Percentiles rank a stretch among this genome's conserved stretches.
Conservation (phyloP, 495 filamentous ascomycete species). For the Penicillium steckii region DNA sequence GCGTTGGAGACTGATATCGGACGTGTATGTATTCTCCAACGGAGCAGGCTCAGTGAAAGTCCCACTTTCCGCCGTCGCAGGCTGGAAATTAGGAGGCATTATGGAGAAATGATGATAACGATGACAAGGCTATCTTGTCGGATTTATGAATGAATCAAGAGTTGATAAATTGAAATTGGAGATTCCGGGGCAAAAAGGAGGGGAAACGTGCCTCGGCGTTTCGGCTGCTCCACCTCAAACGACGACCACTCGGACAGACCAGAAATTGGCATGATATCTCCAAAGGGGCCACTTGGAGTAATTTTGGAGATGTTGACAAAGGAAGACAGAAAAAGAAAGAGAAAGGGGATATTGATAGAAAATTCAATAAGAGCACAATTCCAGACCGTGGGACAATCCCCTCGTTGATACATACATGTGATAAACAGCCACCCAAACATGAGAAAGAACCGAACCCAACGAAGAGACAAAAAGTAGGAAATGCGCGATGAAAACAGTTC, state of each 20-base stretch:
- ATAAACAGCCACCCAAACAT: too few relatives aligned
- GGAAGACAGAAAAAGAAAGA: too few relatives aligned
- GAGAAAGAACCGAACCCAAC: too few relatives aligned
- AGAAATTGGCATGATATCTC: too few relatives aligned
- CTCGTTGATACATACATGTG: too few relatives aligned
- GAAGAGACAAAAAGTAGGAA: too few relatives aligned
- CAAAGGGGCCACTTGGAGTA: neutral
- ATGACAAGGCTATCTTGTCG: neutral
- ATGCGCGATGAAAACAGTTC: too few relatives aligned
- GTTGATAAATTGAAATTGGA: neutral
- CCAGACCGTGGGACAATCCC: too few relatives aligned
- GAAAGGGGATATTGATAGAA: too few relatives aligned
- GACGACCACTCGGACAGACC: too few relatives aligned
- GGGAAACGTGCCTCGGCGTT: conserved; percentile 23
- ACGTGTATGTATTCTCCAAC: conserved; percentile 34
- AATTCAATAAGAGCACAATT: too few relatives aligned
- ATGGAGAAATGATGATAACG: neutral
- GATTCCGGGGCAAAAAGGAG: neutral
- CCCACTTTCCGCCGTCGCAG: conserved; percentile 35
- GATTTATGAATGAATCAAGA: neutral
- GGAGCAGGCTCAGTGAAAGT: conserved; percentile 28
- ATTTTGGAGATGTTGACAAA: neutral
- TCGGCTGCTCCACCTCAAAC: conserved; percentile 13
- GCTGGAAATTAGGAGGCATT: conserved; percentile 46
- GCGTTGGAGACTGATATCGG: conserved; percentile 29